A percentile compares a stretch with the other conserved stretches of the same genome.
Conservation (phyloP, 2,329 filamentous ascomycete species). For the Saccharata proteae region DNA sequence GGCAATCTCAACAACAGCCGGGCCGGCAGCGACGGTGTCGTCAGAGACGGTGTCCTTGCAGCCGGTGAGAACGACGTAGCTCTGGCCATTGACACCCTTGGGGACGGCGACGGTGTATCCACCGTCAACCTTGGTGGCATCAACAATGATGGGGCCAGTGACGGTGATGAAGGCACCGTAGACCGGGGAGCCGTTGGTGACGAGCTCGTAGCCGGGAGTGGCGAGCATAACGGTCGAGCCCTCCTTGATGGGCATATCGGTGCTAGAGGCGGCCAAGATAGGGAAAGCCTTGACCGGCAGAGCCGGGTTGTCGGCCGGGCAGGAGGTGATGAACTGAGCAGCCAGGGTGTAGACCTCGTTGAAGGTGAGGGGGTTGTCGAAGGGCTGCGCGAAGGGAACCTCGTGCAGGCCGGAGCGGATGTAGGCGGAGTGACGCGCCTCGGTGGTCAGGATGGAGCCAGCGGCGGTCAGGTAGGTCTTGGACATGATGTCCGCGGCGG, state of each 20-base stretch:
- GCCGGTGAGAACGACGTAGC: constrained; percentile 29
- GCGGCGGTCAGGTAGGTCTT: constrained; percentile 49
- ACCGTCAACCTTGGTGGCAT: constrained; percentile 14
- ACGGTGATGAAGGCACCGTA: constrained; percentile 29
- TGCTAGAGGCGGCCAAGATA: constrained; percentile 20
- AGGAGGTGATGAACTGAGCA: constrained; percentile 46
- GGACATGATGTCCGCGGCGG: constrained; percentile 45
- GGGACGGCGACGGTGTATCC: constrained; percentile 18
- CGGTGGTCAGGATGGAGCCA: constrained; percentile 51
- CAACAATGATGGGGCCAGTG: constrained; percentile 22
- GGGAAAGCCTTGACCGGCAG: constrained; percentile 53
- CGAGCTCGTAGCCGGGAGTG: constrained; percentile 15
- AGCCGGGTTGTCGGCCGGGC: constrained; percentile 41
- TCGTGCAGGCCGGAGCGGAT: constrained; percentile 37
- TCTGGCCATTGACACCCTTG: constrained; percentile 23
- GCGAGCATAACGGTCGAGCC: constrained; percentile 12
- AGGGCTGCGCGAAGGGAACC: constrained; percentile 45
- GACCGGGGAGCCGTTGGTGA: constrained; percentile 10
- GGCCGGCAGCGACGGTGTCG: constrained; percentile 26
- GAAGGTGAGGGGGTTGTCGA: constrained; percentile 46
- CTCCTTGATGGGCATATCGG: constrained; percentile 8
- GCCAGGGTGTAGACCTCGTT: constrained; percentile 55
- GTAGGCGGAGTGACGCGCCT: constrained; percentile 53
- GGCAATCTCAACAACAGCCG: constrained; percentile 16
- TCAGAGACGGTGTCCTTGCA: constrained; percentile 26